phyloP scores from a whole-genome alignment of 2,329 filamentous ascomycete genomes.

The Venturia nashicola region DNA sequence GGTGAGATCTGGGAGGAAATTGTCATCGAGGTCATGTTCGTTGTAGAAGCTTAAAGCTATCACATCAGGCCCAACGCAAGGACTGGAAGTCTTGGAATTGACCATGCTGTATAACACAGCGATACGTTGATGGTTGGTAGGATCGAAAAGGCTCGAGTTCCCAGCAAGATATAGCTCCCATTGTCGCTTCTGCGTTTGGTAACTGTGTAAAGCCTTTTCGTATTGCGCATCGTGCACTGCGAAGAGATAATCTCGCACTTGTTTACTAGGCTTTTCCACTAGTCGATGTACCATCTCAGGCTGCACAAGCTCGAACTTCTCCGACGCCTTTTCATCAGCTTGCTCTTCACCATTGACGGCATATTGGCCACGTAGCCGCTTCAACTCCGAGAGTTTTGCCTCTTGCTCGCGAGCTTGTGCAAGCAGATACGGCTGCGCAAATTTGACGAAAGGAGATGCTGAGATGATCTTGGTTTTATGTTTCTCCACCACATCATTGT shows the following conservation, averaged over 20 bases:
- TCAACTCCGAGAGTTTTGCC: conserved; percentile 68
- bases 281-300: conserved; percentile 90
- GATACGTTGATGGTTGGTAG: conserved; percentile 91
- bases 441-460: conserved; percentile 91
- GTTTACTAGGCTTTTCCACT: conserved; percentile 64
- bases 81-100: conserved; percentile 85
- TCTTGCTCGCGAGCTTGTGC: conserved; percentile 90
- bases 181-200: conserved; percentile 84
- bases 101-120: conserved; percentile 89
- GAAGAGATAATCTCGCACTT: conserved; percentile 86
- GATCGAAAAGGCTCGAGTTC: conserved; percentile 82
- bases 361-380: conserved; percentile 66
- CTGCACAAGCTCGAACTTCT: conserved; percentile 76
- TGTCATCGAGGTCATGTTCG: conserved; percentile 61
- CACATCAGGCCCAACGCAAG: conserved; percentile 83
- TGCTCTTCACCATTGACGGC: conserved; percentile 26
- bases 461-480: conserved; percentile 89
- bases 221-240: conserved; percentile 96
- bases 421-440: conserved; percentile 83
- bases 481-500: conserved; percentile 53
- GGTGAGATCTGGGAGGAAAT: conserved; percentile 73
- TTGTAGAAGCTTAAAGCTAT: conserved; percentile 89
- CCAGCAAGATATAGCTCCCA: conserved; percentile 94
- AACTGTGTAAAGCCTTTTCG: conserved; percentile 86
- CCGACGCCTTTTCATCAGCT: conserved; percentile 15